Conservation (phyloP, 495 filamentous ascomycete species). For the Neurospora sp. region DNA sequence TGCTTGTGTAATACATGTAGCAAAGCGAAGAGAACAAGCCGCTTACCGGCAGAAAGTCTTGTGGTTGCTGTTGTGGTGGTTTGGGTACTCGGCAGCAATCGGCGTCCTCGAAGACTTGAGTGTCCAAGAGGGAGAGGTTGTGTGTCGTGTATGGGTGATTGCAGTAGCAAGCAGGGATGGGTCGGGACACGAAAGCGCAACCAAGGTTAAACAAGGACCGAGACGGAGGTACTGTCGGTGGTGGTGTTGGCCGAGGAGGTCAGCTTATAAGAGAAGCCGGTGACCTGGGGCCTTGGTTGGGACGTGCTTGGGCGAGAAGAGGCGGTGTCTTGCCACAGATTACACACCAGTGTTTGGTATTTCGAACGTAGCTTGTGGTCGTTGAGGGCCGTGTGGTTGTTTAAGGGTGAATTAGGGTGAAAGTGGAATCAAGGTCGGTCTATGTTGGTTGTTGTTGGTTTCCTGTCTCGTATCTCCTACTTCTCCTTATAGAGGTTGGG, state of each 20-base stretch:
- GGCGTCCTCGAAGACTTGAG: not conserved
- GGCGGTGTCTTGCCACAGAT: not conserved
- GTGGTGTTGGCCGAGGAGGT: conserved; percentile 1
- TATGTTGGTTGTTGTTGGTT: not conserved
- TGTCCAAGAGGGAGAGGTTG: not conserved
- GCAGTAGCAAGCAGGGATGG: conserved; percentile 4
- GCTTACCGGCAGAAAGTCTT: conserved; percentile 4
- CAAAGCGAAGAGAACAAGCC: conserved; percentile 1
- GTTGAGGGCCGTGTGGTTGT: not conserved
- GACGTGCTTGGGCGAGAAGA: not conserved
- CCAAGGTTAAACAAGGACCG: conserved; percentile 2
- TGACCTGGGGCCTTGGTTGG: not conserved
- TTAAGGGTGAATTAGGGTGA: not conserved
- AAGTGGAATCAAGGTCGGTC: not conserved
- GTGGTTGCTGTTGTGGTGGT: conserved; percentile 1
- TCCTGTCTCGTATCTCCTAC: not conserved
- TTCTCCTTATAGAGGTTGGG: not conserved
- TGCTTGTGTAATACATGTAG: conserved; percentile 10
- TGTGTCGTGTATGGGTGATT: conserved; percentile 3
- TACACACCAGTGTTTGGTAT: not conserved
- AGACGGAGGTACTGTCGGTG: not conserved
- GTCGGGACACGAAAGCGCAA: not conserved
- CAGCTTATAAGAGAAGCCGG: not conserved
- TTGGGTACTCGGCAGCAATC: conserved; percentile 4
- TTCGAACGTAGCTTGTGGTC: not conserved